Conservation (phyloP, 2,329 filamentous ascomycete species). For the Verticillium isaacii region DNA sequence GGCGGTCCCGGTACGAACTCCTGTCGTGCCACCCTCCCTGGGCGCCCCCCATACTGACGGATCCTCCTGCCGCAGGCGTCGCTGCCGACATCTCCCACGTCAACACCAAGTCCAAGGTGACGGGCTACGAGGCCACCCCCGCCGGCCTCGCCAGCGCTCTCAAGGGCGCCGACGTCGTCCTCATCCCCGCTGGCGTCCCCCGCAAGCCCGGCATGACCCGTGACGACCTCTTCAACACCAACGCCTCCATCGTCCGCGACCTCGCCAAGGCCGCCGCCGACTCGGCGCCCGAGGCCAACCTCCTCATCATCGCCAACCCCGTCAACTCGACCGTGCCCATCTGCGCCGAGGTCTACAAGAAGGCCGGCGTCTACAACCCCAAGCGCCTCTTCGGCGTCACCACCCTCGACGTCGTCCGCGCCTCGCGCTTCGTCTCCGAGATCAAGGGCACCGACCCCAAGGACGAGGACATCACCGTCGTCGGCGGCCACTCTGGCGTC, state of each 20-base stretch:
- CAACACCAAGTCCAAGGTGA: constrained; percentile 97
- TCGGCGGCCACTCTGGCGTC: constrained; percentile 95
- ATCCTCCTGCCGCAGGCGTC: constrained; percentile 62
- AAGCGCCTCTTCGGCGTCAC: constrained; percentile 99
- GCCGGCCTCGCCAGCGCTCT: constrained; percentile 73
- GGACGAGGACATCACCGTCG: constrained; percentile 90
- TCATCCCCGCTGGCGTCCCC: constrained; percentile 97
- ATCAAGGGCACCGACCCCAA: constrained; percentile 86
- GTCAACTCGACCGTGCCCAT: constrained; percentile 99
- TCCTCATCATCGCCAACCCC: constrained; percentile 97
- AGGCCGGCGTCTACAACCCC: constrained; percentile 93
- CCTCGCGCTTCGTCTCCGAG: constrained; percentile 95
- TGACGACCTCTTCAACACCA: constrained; percentile 99
- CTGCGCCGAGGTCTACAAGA: constrained; percentile 94
- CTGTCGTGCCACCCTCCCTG: constrained; percentile 2
- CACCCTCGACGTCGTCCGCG: constrained; percentile 97
- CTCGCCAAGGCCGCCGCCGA: constrained; percentile 92
- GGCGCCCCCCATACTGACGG: constrained; percentile 1
- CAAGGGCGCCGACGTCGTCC: constrained; percentile 85
- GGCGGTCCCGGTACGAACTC: constrained; percentile 73
- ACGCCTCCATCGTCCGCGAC: constrained; percentile 98
- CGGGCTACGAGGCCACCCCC: constrained; percentile 76
- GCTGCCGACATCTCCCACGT: constrained; percentile 97
- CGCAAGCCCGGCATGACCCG: constrained; percentile 99
- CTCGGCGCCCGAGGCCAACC: constrained; percentile 83